These are phyloP conservation scores for Globisporangium paroecandrum DNA, from an alignment of 352 stramenopile species.

Conservation along the genomic window DNA sequence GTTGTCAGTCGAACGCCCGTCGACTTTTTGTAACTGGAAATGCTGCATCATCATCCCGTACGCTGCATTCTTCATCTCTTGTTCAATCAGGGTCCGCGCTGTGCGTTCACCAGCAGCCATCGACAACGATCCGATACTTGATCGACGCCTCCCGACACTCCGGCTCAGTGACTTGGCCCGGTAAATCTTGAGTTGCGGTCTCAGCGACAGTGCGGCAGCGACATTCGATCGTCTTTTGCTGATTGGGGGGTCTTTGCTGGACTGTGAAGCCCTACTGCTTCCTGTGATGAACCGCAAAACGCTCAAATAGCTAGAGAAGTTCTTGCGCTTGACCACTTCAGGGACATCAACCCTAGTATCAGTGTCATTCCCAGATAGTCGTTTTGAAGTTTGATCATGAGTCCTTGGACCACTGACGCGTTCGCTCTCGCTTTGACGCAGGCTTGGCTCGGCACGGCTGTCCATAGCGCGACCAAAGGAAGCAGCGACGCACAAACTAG, in stretches of 20 bases:
- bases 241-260: background rate
- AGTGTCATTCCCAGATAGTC: background rate
- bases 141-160: background rate
- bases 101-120: background rate
- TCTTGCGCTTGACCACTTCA: background rate
- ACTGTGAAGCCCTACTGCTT: background rate
- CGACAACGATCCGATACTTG: background rate
- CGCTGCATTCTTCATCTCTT: conserved; percentile 1
- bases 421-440: background rate
- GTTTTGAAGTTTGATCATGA: background rate
- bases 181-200: background rate
- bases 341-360: background rate
- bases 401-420: background rate
- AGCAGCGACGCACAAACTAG: background rate
- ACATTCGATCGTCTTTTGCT: background rate
- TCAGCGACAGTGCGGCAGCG: background rate
- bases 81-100: background rate
- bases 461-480: background rate
- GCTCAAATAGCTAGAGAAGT: background rate
- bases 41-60: conserved; percentile 19
- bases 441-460: background rate
- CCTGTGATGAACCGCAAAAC: background rate
- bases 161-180: background rate
- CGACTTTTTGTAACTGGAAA: conserved; percentile 14
- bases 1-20: background rate